A percentile compares a stretch with the other conserved stretches of the same genome.
These are phyloP conservation scores for Rhododendron vialii DNA, from an alignment of 148 eudicot genomes.

Conservation along the genomic window DNA sequence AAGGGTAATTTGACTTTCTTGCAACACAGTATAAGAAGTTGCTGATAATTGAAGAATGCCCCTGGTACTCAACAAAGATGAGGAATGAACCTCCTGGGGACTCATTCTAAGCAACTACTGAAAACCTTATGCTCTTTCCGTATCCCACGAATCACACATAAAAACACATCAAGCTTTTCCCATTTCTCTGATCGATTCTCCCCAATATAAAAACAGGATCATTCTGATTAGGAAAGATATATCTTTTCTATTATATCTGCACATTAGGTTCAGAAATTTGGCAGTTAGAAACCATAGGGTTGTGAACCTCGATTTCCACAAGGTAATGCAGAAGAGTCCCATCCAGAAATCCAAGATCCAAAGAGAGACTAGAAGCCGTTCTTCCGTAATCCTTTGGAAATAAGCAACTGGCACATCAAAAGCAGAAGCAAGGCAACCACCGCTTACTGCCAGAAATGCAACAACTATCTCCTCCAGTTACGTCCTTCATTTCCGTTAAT, in stretches of 20 bases:
- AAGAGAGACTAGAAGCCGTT: neutral
- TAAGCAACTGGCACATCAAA: neutral
- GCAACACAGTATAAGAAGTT: neutral
- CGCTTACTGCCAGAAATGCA: neutral
- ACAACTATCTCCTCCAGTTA: neutral
- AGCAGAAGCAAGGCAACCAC: neutral
- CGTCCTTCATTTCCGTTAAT: neutral
- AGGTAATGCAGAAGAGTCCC: neutral
- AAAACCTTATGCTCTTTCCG: neutral
- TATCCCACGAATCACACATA: neutral
- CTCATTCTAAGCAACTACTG: neutral
- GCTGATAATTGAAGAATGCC: neutral
- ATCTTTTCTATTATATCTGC: neutral
- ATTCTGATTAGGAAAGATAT: neutral
- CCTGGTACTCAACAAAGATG: neutral
- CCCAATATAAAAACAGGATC: neutral
- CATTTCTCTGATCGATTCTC: neutral
- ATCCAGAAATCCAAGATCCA: neutral
- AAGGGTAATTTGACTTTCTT: neutral
- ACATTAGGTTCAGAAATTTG: neutral
- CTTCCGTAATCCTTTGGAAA: neutral
- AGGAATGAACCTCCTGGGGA: neutral
- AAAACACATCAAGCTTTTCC: neutral
- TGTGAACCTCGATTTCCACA: neutral
- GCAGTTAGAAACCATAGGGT: neutral